Conservation (phyloP, 306 rosid species). For the Gastrolobium villosum region DNA sequence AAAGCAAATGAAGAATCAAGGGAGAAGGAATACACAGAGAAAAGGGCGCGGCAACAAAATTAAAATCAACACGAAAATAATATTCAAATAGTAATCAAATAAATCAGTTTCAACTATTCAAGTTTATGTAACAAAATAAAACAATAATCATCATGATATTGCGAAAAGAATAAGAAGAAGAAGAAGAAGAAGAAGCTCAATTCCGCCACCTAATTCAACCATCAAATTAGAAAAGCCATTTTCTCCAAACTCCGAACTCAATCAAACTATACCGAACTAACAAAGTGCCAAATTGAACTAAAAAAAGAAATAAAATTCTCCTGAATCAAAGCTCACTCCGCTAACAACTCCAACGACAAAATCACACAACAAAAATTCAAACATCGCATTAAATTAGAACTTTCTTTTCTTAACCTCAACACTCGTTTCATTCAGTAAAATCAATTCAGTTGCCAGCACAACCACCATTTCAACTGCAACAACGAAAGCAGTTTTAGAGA, state of each 20-base stretch:
- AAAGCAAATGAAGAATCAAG: slow-evolving; percentile 29
- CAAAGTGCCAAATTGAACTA: background rate
- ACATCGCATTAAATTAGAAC: background rate
- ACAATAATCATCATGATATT: background rate
- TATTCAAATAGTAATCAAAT: background rate
- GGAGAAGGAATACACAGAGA: slow-evolving; percentile 21
- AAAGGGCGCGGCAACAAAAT: background rate
- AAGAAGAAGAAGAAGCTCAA: background rate
- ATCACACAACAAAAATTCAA: slow-evolving; percentile 17
- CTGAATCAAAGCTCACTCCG: slow-evolving; percentile 19
- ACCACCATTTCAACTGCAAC: background rate
- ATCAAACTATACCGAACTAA: slow-evolving; percentile 10
- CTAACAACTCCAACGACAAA: slow-evolving; percentile 13
- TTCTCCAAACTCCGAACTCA: slow-evolving; percentile 24
- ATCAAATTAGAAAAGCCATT: slow-evolving; percentile 36
- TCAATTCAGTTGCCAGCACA: background rate
- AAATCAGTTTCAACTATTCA: slow-evolving; percentile 8
- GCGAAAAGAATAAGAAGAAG: background rate
- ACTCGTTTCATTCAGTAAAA: background rate
- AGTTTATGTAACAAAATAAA: slow-evolving; percentile 16
- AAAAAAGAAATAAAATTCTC: background rate
- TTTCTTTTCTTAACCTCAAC: background rate
- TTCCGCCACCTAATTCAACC: slow-evolving; percentile 28
- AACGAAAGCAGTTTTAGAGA: background rate
- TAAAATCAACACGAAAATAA: slow-evolving; percentile 19